These are phyloP conservation scores for Stereocaulon alpinum DNA, from an alignment of 495 filamentous ascomycete genomes.

Conservation along the genomic window DNA sequence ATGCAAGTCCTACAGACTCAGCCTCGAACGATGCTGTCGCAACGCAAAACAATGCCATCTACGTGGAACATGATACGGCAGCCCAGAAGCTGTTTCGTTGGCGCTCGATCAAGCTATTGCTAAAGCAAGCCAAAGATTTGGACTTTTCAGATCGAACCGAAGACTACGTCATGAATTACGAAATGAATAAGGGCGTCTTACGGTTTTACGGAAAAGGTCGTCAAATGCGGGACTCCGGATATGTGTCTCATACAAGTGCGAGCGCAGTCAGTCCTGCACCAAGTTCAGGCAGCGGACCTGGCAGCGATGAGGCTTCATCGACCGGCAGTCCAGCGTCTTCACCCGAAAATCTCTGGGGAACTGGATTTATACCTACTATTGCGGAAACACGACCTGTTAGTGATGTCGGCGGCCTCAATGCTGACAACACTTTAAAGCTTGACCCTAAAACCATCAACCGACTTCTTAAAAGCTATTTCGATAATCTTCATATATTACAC, in stretches of 20 bases:
- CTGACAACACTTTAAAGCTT: conserved; percentile 55
- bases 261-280: conserved; percentile 26
- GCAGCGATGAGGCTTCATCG: conserved; percentile 23
- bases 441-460: conserved; percentile 48
- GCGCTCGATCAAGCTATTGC: conserved; percentile 50
- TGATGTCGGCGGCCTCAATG: conserved; percentile 41
- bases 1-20: conserved; percentile 19
- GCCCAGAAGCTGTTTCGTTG: conserved; percentile 69
- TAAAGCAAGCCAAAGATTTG: conserved; percentile 31
- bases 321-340: conserved; percentile 24
- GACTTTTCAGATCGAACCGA: conserved; percentile 33
- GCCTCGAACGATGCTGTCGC: conserved; percentile 11
- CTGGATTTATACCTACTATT: conserved; percentile 22
- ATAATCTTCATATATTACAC: conserved; percentile 79
- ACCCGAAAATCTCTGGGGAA: conserved; percentile 30
- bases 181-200: conserved; percentile 65
- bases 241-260: conserved; percentile 1
- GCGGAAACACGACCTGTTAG: conserved; percentile 16
- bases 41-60: conserved; percentile 35
- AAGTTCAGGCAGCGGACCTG: conserved; percentile 20
- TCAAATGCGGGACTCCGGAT: conserved; percentile 42
- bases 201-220: conserved; percentile 68
- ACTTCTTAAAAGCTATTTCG: conserved; percentile 61
- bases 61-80: conserved; percentile 68
- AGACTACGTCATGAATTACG: conserved; percentile 63